Evolutionary conservation across 1,139 yeast species (phyloP).

Genomic region (Arxiozyma slooffiae): DNA sequence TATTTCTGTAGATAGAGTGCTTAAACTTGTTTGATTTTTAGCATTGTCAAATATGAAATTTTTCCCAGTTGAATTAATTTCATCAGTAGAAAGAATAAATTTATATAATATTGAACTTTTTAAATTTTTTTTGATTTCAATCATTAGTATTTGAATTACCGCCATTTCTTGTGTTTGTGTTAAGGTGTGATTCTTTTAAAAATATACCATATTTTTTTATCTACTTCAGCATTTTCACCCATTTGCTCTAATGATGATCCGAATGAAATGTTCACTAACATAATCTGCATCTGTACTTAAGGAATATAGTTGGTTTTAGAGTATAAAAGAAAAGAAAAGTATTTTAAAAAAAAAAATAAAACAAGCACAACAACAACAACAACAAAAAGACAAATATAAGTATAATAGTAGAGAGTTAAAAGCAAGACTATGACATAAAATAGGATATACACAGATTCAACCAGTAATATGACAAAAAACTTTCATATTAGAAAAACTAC

Average conservation of each 20-base stretch:
- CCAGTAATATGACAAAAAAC: too few species aligned
- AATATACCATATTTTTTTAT: background rate
- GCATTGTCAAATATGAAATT: background rate
- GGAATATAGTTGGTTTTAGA: conserved; percentile 1
- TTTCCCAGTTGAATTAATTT: background rate
- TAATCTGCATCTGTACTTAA: background rate
- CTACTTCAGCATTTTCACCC: background rate
- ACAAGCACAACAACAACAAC: background rate
- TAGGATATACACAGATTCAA: too few species aligned
- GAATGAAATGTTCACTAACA: background rate
- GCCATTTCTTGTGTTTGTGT: background rate
- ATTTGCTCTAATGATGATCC: background rate
- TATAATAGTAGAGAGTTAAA: too few species aligned
- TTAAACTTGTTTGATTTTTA: conserved; percentile 1
- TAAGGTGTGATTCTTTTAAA: conserved; percentile 1
- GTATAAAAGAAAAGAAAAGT: background rate
- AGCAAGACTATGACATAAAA: too few species aligned
- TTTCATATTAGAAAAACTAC: too few species aligned
- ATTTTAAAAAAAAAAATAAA: background rate
- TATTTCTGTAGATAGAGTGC: conserved; percentile 1
- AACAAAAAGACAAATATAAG: background rate
- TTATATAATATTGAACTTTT: background rate
- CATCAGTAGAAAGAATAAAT: background rate
- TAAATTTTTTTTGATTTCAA: background rate
- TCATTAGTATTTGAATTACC: background rate